A percentile compares a stretch with the other conserved stretches of the same genome.
Conservation (phyloP, 164 flowering plant genomes). For the Umbellularia californica region DNA sequence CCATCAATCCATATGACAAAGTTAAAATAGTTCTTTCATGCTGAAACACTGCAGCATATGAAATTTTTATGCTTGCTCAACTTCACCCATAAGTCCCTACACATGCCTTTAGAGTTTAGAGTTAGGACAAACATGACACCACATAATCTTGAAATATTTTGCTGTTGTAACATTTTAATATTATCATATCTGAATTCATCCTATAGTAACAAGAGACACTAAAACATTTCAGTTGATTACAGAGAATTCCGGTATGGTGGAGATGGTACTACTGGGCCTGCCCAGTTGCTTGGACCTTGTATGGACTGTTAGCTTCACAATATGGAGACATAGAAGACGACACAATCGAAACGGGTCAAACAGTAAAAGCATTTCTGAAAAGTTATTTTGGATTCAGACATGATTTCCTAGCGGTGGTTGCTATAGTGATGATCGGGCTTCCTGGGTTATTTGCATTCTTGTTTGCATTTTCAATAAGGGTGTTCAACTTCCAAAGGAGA, state of each 20-base stretch:
- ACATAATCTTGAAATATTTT: too few species aligned
- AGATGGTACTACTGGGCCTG: constrained; percentile 48
- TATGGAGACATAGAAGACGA: constrained; percentile 33
- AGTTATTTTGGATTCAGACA: constrained; percentile 36
- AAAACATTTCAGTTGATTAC: constrained; percentile 5
- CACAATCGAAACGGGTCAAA: neutral
- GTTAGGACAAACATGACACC: too few species aligned
- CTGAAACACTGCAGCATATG: too few species aligned
- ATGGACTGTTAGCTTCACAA: constrained; percentile 48
- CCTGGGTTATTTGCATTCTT: constrained; percentile 37
- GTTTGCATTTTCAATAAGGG: constrained; percentile 40
- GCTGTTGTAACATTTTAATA: too few species aligned
- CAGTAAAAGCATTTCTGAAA: constrained; percentile 27
- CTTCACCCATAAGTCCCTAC: too few species aligned
- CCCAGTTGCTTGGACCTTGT: constrained; percentile 51
- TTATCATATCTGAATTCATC: too few species aligned
- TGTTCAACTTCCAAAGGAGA: constrained; percentile 38
- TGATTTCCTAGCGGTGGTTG: constrained; percentile 35
- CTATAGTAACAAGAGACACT: neutral
- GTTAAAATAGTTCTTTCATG: too few species aligned
- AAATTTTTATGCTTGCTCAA: too few species aligned
- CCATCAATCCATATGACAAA: too few species aligned
- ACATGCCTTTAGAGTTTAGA: too few species aligned
- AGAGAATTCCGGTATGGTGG: constrained; percentile 61
- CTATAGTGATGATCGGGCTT: constrained; percentile 22